Evolutionary conservation across 345 rosid species (phyloP).

Genomic region (Dipteronia sinensis): DNA sequence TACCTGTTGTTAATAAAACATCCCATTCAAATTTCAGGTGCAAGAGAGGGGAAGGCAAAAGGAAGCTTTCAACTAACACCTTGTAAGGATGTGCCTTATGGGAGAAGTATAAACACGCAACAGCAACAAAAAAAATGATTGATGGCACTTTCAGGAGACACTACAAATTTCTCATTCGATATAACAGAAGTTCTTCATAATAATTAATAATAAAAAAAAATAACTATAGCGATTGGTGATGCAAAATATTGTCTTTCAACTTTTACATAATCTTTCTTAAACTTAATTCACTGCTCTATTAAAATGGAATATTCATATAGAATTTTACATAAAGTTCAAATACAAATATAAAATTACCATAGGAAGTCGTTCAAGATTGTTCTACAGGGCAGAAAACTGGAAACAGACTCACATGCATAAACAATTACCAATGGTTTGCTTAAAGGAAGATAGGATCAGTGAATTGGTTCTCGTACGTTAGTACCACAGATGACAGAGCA

Average conservation of each 20-base stretch:
- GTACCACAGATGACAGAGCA: neutral
- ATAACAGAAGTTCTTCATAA: neutral
- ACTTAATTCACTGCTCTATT: neutral
- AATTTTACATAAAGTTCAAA: neutral
- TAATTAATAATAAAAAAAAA: neutral
- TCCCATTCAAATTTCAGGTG: constrained; percentile 16
- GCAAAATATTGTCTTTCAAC: neutral
- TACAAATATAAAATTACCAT: neutral
- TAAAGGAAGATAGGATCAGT: neutral
- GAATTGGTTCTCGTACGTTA: constrained; percentile 5
- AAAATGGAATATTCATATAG: neutral
- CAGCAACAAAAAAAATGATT: neutral
- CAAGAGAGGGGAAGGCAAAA: neutral
- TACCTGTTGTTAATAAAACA: constrained; percentile 57
- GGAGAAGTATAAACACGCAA: neutral
- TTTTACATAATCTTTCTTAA: neutral
- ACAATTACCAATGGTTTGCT: neutral
- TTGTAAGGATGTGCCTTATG: neutral
- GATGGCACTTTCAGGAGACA: constrained; percentile 1
- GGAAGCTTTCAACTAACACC: neutral
- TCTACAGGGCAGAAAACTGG: constrained; percentile 1
- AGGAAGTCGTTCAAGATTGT: neutral
- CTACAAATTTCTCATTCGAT: neutral
- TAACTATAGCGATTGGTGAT: neutral
- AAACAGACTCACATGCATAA: neutral